These are phyloP conservation scores for Trichoderma arundinaceum DNA, from an alignment of 2,329 filamentous ascomycete species.

Conservation along the genomic window DNA sequence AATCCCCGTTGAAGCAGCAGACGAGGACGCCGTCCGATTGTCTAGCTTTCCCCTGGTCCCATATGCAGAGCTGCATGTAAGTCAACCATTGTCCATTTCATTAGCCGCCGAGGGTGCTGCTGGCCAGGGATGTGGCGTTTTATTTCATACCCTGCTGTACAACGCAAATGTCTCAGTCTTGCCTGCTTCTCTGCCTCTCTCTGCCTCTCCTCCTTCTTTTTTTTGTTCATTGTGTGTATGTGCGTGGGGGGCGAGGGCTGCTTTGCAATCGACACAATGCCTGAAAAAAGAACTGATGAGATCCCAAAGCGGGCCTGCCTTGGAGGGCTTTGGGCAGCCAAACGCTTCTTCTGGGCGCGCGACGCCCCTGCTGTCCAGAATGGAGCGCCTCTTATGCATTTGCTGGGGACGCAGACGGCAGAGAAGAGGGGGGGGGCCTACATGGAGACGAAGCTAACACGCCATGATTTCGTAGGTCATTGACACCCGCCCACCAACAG, in stretches of 20 bases:
- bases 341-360: constrained; percentile 19
- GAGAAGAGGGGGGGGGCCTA: constrained; percentile 16
- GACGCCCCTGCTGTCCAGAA: constrained; percentile 9
- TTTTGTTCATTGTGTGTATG: not conserved
- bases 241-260: constrained; percentile 3
- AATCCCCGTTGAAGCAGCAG: constrained; percentile 68
- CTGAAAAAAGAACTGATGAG: constrained; percentile 14
- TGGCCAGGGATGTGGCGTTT: constrained; percentile 26
- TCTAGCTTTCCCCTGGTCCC: constrained; percentile 69
- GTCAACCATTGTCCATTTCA: constrained; percentile 47
- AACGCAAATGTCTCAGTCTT: constrained; percentile 33
- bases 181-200: not conserved
- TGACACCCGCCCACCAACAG: constrained; percentile 77
- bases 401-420: constrained; percentile 22
- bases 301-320: constrained; percentile 25
- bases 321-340: constrained; percentile 25
- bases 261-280: constrained; percentile 20
- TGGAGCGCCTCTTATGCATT: constrained; percentile 26
- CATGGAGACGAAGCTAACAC: constrained; percentile 40
- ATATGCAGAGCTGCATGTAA: constrained; percentile 81
- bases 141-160: constrained; percentile 13
- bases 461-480: constrained; percentile 62
- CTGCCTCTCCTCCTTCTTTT: not conserved
- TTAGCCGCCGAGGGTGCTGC: constrained; percentile 27
- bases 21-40: constrained; percentile 74